These are phyloP conservation scores for Talaromyces stipitatus DNA, from an alignment of 495 filamentous ascomycete genomes.

Conservation along the genomic window DNA sequence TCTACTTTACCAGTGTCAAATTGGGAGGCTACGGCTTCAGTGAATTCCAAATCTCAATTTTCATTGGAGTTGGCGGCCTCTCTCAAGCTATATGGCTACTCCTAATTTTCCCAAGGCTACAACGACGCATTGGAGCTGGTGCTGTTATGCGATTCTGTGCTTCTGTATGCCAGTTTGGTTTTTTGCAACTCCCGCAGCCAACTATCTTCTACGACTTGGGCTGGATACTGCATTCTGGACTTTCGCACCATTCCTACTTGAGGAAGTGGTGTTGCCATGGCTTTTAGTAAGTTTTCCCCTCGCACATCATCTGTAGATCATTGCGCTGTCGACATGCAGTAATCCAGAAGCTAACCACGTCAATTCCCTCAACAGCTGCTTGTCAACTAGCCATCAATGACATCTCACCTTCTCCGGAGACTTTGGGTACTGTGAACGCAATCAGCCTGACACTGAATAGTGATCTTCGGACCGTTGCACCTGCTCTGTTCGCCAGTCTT, in stretches of 20 bases:
- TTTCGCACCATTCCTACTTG: conserved; percentile 26
- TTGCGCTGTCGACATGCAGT: neutral
- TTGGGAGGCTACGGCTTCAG: conserved; percentile 57
- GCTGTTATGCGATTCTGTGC: conserved; percentile 48
- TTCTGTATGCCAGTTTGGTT: conserved; percentile 51
- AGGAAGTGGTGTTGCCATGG: conserved; percentile 57
- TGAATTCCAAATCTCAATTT: conserved; percentile 48
- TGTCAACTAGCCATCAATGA: conserved; percentile 64
- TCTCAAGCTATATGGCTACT: conserved; percentile 60
- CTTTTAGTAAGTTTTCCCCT: conserved; percentile 38
- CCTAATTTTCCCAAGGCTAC: conserved; percentile 52
- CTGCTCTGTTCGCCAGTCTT: conserved; percentile 51
- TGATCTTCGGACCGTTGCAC: conserved; percentile 48
- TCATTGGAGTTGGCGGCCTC: conserved; percentile 50
- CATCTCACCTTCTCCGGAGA: conserved; percentile 48
- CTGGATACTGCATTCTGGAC: conserved; percentile 47
- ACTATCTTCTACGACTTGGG: conserved; percentile 39
- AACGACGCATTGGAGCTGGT: conserved; percentile 51
- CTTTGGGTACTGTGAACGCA: conserved; percentile 58
- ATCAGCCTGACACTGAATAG: conserved; percentile 48
- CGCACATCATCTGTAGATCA: neutral
- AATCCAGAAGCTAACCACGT: neutral
- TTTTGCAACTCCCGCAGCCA: conserved; percentile 37
- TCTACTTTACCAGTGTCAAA: conserved; percentile 47
- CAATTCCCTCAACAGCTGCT: conserved; percentile 26